Percentiles rank a stretch among this genome's conserved stretches.
Conservation (phyloP, 805 yeast species). For the Nakazawaea holstii region DNA sequence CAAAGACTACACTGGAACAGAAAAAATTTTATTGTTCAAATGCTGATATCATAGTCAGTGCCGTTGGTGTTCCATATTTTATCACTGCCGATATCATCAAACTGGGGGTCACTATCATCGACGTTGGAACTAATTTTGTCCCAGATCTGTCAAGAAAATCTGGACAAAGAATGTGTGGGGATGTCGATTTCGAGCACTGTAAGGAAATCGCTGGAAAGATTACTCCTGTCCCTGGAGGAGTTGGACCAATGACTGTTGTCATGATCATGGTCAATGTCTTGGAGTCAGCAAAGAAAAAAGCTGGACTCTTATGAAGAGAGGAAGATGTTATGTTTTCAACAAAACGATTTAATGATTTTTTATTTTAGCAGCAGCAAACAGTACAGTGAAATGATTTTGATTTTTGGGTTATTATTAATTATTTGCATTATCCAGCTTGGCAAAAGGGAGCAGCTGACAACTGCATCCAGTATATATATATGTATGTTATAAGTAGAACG, state of each 20-base stretch:
- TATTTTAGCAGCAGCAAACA: background rate
- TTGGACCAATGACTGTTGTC: slow-evolving; percentile 90
- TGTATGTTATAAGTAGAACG: background rate
- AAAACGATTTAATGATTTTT: background rate
- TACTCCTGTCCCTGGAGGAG: slow-evolving; percentile 93
- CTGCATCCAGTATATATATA: too few relatives aligned
- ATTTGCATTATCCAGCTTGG: background rate
- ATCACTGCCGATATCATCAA: slow-evolving; percentile 76
- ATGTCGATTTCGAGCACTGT: slow-evolving; percentile 61
- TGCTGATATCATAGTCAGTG: slow-evolving; percentile 77
- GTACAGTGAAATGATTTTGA: background rate
- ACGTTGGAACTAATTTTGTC: slow-evolving; percentile 78
- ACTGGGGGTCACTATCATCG: slow-evolving; percentile 63
- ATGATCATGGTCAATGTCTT: slow-evolving; percentile 71
- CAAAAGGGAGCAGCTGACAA: too few relatives aligned
- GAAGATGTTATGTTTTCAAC: background rate
- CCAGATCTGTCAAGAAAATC: slow-evolving; percentile 61
- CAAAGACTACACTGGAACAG: slow-evolving; percentile 50
- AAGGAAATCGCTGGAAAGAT: slow-evolving; percentile 51
- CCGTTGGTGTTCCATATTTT: slow-evolving; percentile 66
- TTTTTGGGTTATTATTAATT: too few relatives aligned
- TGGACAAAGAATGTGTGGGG: slow-evolving; percentile 73
- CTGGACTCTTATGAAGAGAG: slow-evolving; percentile 1
- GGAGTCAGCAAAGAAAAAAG: slow-evolving; percentile 53
- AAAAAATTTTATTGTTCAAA: slow-evolving; percentile 39